phyloP scores from a whole-genome alignment of 75 land plant genomes.

The Picea sitchensis region DNA sequence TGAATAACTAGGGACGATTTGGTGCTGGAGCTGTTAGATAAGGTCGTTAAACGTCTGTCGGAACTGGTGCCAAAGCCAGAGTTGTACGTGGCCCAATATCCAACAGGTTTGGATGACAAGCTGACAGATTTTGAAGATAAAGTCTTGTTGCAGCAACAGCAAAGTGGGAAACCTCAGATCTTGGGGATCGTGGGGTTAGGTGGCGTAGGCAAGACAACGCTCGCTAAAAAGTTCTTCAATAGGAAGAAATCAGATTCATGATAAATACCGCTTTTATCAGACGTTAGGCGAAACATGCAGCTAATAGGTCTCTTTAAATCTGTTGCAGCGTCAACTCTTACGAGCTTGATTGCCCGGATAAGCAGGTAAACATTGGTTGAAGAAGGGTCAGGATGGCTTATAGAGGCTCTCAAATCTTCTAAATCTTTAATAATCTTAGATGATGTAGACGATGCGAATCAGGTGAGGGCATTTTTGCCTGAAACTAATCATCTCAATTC shows the following conservation, averaged over 20 bases:
- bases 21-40: neutral
- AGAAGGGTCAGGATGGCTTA: neutral
- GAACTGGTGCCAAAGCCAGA: neutral
- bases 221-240: neutral
- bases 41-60: neutral
- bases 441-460: neutral
- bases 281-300: no score
- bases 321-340: no score
- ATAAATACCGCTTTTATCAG: no score
- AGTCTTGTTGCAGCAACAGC: neutral
- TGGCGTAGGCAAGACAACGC: constrained; percentile 4
- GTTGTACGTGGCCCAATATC: neutral
- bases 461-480: neutral
- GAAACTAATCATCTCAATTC: neutral
- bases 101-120: neutral
- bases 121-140: neutral
- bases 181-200: neutral
- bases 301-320: no score
- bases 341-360: no score
- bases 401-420: neutral
- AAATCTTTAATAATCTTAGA: neutral
- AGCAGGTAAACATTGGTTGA: neutral
- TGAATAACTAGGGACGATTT: no score
- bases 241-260: no score
- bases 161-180: neutral